A percentile compares a stretch with the other conserved stretches of the same genome.
Conservation (phyloP, 495 filamentous ascomycete genomes). For the Cercophora sp. region DNA sequence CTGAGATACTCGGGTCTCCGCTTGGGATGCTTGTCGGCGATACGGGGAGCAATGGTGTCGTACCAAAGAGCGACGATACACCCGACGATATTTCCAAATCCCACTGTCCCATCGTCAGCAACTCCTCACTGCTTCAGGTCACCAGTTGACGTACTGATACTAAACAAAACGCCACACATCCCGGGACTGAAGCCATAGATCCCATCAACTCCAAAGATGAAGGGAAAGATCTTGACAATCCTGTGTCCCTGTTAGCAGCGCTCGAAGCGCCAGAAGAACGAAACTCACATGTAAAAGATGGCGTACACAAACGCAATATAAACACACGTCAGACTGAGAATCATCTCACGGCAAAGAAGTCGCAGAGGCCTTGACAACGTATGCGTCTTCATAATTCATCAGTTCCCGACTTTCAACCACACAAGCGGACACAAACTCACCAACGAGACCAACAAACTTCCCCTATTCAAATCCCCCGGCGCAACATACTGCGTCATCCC, state of each 20-base stretch:
- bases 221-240: conserved; percentile 55
- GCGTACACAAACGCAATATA: conserved; percentile 62
- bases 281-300: conserved; percentile 61
- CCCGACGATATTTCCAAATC: conserved; percentile 45
- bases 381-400: conserved; percentile 16
- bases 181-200: conserved; percentile 39
- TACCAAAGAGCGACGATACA: conserved; percentile 47
- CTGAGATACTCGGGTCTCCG: conserved; percentile 53
- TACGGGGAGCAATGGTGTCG: conserved; percentile 21
- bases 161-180: conserved; percentile 29
- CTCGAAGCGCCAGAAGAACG: neutral
- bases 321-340: conserved; percentile 59
- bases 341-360: conserved; percentile 56
- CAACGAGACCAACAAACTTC: conserved; percentile 17
- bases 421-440: conserved; percentile 11
- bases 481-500: conserved; percentile 13
- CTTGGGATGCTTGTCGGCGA: conserved; percentile 16
- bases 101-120: conserved; percentile 22
- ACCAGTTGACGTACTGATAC: conserved; percentile 20
- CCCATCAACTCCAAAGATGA: conserved; percentile 52
- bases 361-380: conserved; percentile 44
- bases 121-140: no score
- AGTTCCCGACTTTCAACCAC: neutral
- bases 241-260: neutral
- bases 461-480: conserved; percentile 16